A percentile compares a stretch with the other conserved stretches of the same genome.
Conservation (phyloP, 495 filamentous ascomycete genomes). For the Penicillium arizonense region DNA sequence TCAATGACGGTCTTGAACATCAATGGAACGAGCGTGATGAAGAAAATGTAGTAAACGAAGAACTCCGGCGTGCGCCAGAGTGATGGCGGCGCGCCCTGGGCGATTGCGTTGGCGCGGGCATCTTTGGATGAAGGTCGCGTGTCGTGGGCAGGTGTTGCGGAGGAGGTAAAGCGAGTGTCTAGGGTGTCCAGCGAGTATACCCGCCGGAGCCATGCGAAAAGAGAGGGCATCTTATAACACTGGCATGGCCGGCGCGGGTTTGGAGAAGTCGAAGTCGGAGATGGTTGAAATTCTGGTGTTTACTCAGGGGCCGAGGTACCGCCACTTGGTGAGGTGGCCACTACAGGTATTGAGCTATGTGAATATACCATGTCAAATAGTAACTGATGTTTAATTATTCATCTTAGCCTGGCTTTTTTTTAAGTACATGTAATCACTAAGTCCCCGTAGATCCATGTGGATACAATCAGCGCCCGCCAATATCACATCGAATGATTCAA, state of each 20-base stretch:
- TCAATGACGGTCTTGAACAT: constrained; percentile 90
- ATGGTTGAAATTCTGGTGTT: constrained; percentile 5
- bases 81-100: constrained; percentile 49
- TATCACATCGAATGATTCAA: background rate
- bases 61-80: constrained; percentile 89
- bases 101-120: constrained; percentile 46
- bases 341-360: too few relatives aligned
- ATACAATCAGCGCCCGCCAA: constrained; percentile 8
- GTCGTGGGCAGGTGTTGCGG: constrained; percentile 64
- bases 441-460: too few relatives aligned
- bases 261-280: background rate
- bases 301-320: constrained; percentile 11
- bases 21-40: constrained; percentile 65
- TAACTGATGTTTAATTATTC: too few relatives aligned
- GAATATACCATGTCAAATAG: too few relatives aligned
- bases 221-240: constrained; percentile 34
- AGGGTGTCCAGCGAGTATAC: constrained; percentile 87
- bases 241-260: constrained; percentile 29
- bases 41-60: constrained; percentile 73
- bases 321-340: constrained; percentile 3
- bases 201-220: constrained; percentile 40
- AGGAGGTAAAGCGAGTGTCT: constrained; percentile 84
- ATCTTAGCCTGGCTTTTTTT: too few relatives aligned
- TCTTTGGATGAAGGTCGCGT: constrained; percentile 40
- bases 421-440: too few relatives aligned